phyloP scores from a whole-genome alignment of 2,329 filamentous ascomycete genomes.

The Ceratocystis huliohia region DNA sequence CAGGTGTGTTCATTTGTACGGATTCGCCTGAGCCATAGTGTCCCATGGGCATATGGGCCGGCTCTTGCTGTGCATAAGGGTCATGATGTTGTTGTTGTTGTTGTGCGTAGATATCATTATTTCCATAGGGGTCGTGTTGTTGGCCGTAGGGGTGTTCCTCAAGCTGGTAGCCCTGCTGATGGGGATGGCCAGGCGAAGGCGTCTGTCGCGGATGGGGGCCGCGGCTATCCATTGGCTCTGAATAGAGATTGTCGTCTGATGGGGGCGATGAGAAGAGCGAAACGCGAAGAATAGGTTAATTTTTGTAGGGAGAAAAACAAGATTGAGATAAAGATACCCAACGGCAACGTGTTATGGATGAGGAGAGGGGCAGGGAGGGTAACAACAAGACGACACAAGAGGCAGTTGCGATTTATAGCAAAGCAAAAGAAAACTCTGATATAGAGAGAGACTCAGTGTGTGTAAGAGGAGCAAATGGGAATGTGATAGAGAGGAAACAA shows the following conservation, averaged over 20 bases:
- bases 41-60: constrained; percentile 16
- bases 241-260: constrained; percentile 48
- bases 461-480: too few species aligned
- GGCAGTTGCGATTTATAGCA: constrained; percentile 4
- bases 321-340: background rate
- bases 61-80: constrained; percentile 15
- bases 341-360: background rate
- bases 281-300: background rate
- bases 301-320: background rate
- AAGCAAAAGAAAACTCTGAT: background rate
- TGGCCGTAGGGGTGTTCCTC: constrained; percentile 61
- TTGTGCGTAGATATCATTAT: constrained; percentile 39
- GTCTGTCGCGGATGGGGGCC: constrained; percentile 41
- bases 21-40: constrained; percentile 49
- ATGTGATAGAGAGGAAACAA: too few species aligned
- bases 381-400: background rate
- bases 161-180: constrained; percentile 65
- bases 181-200: constrained; percentile 64
- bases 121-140: constrained; percentile 33
- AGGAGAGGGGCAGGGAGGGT: background rate
- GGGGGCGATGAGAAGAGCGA: background rate
- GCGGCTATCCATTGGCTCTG: constrained; percentile 44
- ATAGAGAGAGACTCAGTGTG: background rate
- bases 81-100: constrained; percentile 28
- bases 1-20: constrained; percentile 71